Conservation (phyloP, 306 rosid genomes). For the Cucurbita pepo region DNA sequence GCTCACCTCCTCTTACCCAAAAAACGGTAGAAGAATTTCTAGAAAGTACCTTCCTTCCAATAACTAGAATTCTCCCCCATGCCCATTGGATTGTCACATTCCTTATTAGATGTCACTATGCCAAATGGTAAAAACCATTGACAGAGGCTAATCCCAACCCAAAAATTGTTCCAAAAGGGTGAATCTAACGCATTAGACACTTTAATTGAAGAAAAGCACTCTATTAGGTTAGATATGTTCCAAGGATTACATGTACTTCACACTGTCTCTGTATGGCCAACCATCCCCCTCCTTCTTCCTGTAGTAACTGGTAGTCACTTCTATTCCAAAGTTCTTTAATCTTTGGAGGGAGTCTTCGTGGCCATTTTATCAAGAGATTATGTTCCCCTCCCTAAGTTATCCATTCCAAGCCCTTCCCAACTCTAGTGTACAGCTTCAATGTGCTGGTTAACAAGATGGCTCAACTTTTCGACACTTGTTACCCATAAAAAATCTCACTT, state of each 20-base stretch:
- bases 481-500: not conserved
- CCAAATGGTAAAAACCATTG: not conserved
- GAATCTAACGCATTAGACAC: not conserved
- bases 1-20: too few relatives aligned
- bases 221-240: not conserved
- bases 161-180: not conserved
- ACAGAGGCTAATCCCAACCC: not conserved
- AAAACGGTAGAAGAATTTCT: too few relatives aligned
- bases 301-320: not conserved
- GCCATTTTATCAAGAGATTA: not conserved
- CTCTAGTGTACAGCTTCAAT: not conserved
- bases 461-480: not conserved
- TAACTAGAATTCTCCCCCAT: not conserved
- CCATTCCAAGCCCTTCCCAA: not conserved
- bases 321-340: not conserved
- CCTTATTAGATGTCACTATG: not conserved
- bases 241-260: not conserved
- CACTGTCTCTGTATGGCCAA: not conserved
- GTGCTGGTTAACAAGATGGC: not conserved
- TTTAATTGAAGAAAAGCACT: not conserved
- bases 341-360: not conserved
- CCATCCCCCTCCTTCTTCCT: not conserved
- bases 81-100: not conserved
- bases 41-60: not conserved
- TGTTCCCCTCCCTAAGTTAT: not conserved